phyloP scores from a whole-genome alignment of 1,139 yeast genomes.

The Magnusiomyces magnusii region DNA sequence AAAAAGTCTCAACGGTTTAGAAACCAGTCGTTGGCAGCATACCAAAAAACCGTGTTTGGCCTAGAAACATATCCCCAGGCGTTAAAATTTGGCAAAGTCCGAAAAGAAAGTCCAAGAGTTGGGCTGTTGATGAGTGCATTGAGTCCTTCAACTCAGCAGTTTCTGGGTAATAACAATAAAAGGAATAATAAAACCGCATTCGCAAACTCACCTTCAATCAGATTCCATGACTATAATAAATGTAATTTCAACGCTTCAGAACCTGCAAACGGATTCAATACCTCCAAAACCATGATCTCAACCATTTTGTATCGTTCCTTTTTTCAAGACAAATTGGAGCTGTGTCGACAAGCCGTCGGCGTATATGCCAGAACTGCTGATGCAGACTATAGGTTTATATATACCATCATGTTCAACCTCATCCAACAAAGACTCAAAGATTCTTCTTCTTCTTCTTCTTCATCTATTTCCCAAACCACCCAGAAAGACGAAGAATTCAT shows the following conservation, averaged over 20 bases:
- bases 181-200: not conserved
- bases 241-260: not conserved
- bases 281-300: not conserved
- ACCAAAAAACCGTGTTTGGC: not conserved
- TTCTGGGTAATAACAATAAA: not conserved
- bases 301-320: not conserved
- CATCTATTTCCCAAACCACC: too few relatives aligned
- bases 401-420: not conserved
- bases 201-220: not conserved
- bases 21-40: not conserved
- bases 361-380: not conserved
- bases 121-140: not conserved
- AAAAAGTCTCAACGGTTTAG: not conserved
- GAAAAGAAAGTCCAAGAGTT: slow-evolving; percentile 1
- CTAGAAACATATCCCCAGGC: not conserved
- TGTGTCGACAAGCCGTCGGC: not conserved
- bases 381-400: not conserved
- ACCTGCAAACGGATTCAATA: not conserved
- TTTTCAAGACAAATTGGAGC: not conserved
- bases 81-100: not conserved
- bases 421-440: not conserved
- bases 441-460: too few relatives aligned
- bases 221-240: not conserved
- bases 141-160: not conserved
- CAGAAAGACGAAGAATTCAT: not conserved